phyloP scores from a whole-genome alignment of 2,329 filamentous ascomycete species.

The Sclerotinia subarctica region DNA sequence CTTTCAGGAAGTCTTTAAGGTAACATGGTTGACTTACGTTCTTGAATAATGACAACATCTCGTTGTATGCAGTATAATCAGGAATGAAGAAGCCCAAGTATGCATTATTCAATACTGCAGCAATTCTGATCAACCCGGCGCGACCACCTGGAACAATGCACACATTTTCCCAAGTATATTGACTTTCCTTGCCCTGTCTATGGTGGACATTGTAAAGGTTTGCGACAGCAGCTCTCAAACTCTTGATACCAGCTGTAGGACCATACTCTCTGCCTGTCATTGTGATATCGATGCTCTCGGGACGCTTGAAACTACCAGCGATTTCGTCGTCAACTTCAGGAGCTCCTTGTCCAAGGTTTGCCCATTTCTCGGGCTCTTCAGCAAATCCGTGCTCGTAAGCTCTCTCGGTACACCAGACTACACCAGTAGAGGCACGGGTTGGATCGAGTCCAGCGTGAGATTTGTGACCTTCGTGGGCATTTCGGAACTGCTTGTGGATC shows the following conservation, averaged over 20 bases:
- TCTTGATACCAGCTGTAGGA: constrained; percentile 90
- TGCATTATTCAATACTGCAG: constrained; percentile 86
- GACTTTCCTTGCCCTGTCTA: constrained; percentile 77
- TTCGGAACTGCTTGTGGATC: constrained; percentile 84
- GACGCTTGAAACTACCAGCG: constrained; percentile 80
- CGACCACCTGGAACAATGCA: constrained; percentile 92
- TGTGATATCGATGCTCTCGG: constrained; percentile 72
- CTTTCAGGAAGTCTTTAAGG: neutral
- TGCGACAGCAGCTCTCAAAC: constrained; percentile 83
- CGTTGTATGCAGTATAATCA: constrained; percentile 95
- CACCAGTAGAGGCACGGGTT: constrained; percentile 83
- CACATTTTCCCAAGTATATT: constrained; percentile 98
- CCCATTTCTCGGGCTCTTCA: constrained; percentile 80
- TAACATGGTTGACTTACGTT: constrained; percentile 54
- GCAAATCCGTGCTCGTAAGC: constrained; percentile 85
- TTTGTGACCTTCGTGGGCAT: constrained; percentile 85
- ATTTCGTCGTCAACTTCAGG: constrained; percentile 94
- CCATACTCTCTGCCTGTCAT: constrained; percentile 84
- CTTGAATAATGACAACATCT: constrained; percentile 93
- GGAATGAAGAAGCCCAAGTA: constrained; percentile 93
- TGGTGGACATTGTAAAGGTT: constrained; percentile 92
- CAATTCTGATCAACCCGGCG: constrained; percentile 90
- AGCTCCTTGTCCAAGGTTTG: constrained; percentile 90
- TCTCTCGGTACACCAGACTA: constrained; percentile 88
- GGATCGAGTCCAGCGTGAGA: constrained; percentile 89